These are phyloP conservation scores for Oemleria cerasiformis DNA, from an alignment of 306 rosid species.

Conservation along the genomic window DNA sequence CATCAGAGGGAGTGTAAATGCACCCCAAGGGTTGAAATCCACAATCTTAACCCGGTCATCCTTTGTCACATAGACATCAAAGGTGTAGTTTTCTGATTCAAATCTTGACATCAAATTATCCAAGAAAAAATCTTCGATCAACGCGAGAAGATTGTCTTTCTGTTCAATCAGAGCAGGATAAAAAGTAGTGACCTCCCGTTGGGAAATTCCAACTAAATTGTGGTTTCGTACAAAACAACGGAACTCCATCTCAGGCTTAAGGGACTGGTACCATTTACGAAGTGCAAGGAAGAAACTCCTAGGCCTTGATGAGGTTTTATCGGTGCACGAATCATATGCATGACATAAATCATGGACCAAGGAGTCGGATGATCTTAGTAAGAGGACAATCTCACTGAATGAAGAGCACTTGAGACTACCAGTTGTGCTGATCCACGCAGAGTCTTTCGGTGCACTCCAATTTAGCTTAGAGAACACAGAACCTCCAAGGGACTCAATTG, in stretches of 20 bases:
- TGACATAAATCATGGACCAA: slow-evolving; percentile 73
- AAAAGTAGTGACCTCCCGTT: slow-evolving; percentile 71
- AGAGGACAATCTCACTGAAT: slow-evolving; percentile 67
- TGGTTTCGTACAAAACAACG: slow-evolving; percentile 56
- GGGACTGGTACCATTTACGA: slow-evolving; percentile 67
- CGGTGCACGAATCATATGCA: slow-evolving; percentile 70
- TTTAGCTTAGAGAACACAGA: slow-evolving; percentile 75
- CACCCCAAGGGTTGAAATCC: slow-evolving; percentile 89
- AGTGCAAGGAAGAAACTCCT: slow-evolving; percentile 61
- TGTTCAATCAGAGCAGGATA: slow-evolving; percentile 55
- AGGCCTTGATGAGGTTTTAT: slow-evolving; percentile 54
- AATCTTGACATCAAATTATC: slow-evolving; percentile 36
- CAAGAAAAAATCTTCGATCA: slow-evolving; percentile 43
- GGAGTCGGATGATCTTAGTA: slow-evolving; percentile 74
- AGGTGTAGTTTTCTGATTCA: slow-evolving; percentile 61
- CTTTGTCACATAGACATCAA: slow-evolving; percentile 57
- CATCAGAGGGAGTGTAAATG: slow-evolving; percentile 63
- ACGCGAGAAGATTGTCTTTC: slow-evolving; percentile 29
- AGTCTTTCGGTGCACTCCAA: slow-evolving; percentile 90
- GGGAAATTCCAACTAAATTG: slow-evolving; percentile 61
- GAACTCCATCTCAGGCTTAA: slow-evolving; percentile 74
- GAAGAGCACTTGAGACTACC: slow-evolving; percentile 55
- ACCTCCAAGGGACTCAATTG: slow-evolving; percentile 68
- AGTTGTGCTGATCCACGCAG: slow-evolving; percentile 69
- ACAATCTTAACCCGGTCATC: slow-evolving; percentile 54